A percentile compares a stretch with the other conserved stretches of the same genome.
phyloP scores from a whole-genome alignment of 768 basidiomycete genomes.

The Rhizopogon roseolus region DNA sequence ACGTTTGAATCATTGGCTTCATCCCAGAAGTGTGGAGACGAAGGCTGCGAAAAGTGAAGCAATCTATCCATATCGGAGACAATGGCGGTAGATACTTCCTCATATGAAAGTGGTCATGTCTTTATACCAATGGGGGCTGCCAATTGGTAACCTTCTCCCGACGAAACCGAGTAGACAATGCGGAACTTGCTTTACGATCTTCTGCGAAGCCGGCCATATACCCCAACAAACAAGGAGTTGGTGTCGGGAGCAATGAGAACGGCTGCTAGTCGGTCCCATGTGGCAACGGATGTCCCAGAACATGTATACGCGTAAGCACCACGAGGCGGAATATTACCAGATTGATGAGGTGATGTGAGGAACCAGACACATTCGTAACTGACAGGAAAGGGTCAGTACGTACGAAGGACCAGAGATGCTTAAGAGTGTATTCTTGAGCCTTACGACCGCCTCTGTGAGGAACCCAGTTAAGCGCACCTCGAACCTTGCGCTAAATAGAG shows the following conservation, averaged over 20 bases:
- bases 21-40: background rate
- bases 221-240: background rate
- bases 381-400: background rate
- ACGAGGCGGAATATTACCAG: background rate
- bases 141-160: background rate
- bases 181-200: background rate
- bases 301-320: background rate
- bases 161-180: background rate
- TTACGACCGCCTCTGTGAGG: too few relatives aligned
- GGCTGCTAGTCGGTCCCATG: background rate
- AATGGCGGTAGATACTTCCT: background rate
- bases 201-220: background rate
- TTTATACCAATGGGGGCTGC: background rate
- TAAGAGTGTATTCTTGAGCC: too few relatives aligned
- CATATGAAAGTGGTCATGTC: background rate
- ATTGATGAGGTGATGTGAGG: background rate
- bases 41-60: background rate
- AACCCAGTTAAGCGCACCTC: too few relatives aligned
- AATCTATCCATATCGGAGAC: slow-evolving; percentile 1
- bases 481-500: too few relatives aligned
- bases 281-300: background rate
- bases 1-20: background rate
- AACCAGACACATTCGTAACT: background rate
- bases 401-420: too few relatives aligned
- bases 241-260: background rate